Evolutionary conservation across 2,329 filamentous ascomycete species (phyloP).

Genomic region (Aspergillus niger): DNA sequence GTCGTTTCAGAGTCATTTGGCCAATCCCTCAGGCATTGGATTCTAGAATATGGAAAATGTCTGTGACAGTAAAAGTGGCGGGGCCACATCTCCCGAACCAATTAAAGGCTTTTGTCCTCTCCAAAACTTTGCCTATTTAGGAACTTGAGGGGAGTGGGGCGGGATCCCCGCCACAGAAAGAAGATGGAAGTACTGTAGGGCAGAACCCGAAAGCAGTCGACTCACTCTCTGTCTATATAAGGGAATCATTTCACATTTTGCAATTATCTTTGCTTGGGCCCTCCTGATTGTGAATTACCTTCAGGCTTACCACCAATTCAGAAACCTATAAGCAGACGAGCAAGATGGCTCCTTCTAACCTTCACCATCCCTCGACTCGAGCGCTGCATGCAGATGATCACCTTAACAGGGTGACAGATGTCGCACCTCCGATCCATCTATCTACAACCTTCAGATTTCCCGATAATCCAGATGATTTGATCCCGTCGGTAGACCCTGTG

Average conservation of each 20-base stretch:
- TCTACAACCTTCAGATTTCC: conserved; percentile 88
- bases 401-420: conserved; percentile 71
- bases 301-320: background rate
- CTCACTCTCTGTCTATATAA: background rate
- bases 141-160: conserved; percentile 32
- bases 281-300: background rate
- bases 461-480: conserved; percentile 66
- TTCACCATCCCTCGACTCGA: conserved; percentile 51
- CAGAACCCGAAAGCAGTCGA: background rate
- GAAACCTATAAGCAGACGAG: background rate
- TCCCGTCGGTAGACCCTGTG: conserved; percentile 53
- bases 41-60: too few species aligned
- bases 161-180: background rate
- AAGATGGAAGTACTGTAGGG: background rate
- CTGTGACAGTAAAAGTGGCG: background rate
- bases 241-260: background rate
- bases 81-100: background rate
- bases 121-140: conserved; percentile 17
- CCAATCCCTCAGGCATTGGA: too few species aligned
- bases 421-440: conserved; percentile 86
- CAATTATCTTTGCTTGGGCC: background rate
- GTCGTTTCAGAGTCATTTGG: too few species aligned
- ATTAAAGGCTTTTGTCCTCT: background rate
- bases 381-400: conserved; percentile 79
- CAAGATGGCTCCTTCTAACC: conserved; percentile 23